These are phyloP conservation scores for Boletales sp. DNA, from an alignment of 768 basidiomycete species.

Conservation along the genomic window DNA sequence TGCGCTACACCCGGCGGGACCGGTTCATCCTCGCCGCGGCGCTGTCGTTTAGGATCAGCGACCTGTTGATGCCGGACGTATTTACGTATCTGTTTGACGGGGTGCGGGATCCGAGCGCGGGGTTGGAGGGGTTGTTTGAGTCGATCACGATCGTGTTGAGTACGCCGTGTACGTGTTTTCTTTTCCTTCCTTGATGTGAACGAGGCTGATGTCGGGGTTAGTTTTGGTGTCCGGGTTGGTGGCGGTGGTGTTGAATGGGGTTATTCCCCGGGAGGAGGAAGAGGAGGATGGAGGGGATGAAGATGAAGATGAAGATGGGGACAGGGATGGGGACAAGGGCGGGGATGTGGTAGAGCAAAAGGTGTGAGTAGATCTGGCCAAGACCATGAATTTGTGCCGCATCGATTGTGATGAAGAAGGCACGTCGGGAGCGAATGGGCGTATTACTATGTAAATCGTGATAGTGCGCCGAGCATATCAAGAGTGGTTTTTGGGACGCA, in stretches of 20 bases:
- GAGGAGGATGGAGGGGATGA: too few relatives aligned
- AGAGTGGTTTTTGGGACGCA: too few relatives aligned
- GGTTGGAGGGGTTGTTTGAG: conserved; percentile 65
- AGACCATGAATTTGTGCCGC: too few relatives aligned
- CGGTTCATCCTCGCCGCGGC: conserved; percentile 70
- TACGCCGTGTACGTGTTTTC: conserved; percentile 59
- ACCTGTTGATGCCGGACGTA: conserved; percentile 61
- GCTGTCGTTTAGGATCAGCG: conserved; percentile 65
- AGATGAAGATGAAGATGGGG: conserved; percentile 15
- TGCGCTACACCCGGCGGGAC: conserved; percentile 58
- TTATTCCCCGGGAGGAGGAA: conserved; percentile 42
- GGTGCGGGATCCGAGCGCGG: conserved; percentile 48
- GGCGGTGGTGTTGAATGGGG: conserved; percentile 53
- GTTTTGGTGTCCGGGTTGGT: conserved; percentile 58
- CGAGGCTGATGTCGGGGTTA: conserved; percentile 15
- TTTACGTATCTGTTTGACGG: conserved; percentile 70
- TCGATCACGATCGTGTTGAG: conserved; percentile 78
- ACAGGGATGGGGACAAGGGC: conserved; percentile 23
- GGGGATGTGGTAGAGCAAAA: too few relatives aligned
- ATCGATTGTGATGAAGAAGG: too few relatives aligned
- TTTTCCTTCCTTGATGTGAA: too few relatives aligned
- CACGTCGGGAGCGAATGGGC: too few relatives aligned
- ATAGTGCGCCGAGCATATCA: too few relatives aligned
- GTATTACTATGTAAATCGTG: too few relatives aligned
- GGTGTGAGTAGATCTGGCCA: too few relatives aligned